Conservation (phyloP, 345 rosid genomes). For the Clarkia xantiana region DNA sequence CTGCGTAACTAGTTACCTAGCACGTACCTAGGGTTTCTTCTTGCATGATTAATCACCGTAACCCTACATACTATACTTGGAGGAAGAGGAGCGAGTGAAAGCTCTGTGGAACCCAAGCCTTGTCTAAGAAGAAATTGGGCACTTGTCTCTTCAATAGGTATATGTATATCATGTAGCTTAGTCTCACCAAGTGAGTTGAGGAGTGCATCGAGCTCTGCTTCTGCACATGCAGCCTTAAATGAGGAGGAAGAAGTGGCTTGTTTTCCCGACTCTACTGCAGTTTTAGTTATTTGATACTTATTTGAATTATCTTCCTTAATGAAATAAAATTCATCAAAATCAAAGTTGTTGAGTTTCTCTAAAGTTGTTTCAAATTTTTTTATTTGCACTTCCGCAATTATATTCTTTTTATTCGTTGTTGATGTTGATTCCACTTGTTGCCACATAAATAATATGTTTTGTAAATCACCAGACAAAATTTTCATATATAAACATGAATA, state of each 20-base stretch:
- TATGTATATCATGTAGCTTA: conserved; percentile 9
- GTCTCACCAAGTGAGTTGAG: conserved; percentile 35
- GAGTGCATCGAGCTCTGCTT: conserved; percentile 55
- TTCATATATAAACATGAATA: too few species aligned
- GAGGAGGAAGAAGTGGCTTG: conserved; percentile 1
- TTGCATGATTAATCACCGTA: too few species aligned
- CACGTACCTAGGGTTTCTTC: too few species aligned
- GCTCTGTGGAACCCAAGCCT: conserved; percentile 7
- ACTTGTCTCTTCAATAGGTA: conserved; percentile 2
- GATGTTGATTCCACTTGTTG: conserved; percentile 19
- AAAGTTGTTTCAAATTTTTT: conserved; percentile 6
- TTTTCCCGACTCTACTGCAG: too few species aligned
- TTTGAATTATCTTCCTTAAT: conserved; percentile 5
- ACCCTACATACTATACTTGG: too few species aligned
- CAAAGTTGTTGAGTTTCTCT: conserved; percentile 10
- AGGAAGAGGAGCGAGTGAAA: conserved; percentile 2
- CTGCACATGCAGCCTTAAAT: conserved; percentile 13
- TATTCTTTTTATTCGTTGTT: conserved; percentile 10
- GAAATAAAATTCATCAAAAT: conserved; percentile 9
- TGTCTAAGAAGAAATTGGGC: conserved; percentile 2
- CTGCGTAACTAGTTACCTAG: too few species aligned
- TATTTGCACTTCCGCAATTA: conserved; percentile 9
- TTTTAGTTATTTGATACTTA: background rate
- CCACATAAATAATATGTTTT: conserved; percentile 5
- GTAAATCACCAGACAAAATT: background rate